Evolutionary conservation across 2,329 filamentous ascomycete genomes (phyloP), one percentile per base, ranked within the genome.

Genomic region (Claviceps quebecensis): DNA sequence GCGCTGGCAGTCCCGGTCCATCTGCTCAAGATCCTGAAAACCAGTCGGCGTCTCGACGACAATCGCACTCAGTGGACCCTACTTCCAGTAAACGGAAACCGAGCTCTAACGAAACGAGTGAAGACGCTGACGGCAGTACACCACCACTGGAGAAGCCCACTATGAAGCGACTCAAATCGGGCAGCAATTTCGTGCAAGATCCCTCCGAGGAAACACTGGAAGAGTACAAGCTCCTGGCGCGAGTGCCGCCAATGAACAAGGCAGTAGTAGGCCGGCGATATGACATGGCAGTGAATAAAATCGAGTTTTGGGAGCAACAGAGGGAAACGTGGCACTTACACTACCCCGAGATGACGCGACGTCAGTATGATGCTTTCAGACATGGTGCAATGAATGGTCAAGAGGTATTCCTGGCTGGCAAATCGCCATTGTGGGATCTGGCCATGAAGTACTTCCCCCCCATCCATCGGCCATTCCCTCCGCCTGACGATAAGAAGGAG

Each of bases 261-360:
- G 69, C 70, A 19, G 67, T 71, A 34, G 78, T 76, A 0, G 71
- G 70, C n/a, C 72, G 79, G 23, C 75, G 77, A 56, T 77, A 82
- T 41, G 77, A 83, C 57, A 67, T 69, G 19, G 74, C 76, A 4
- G 72, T 80, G 13, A 69, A 72, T 56, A 81, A 82, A 56, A 70
- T 68, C 6, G 69, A 70, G 1, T 84, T 76, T 58, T 84, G 80
- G 80, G 72, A 74, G 46, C 68, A 70, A 45, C 73, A 82, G 56
- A 68, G 67, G 51, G 67, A 61, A 19, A 81, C 76, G 1, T 81
- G 78, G 72, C 80, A 84, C 56, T 67, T 81, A 4, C 62, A 76
- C 48, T 84, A 84, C 57, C 80, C 80, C 0, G 75, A 80, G 55
- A 82, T 84, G 77, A 81, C 75, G 0, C 72, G 77, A 52, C 67